Evolutionary conservation across 192 early-diverging fungal genomes (phyloP).

Genomic region (Umbelopsis vinacea): DNA sequence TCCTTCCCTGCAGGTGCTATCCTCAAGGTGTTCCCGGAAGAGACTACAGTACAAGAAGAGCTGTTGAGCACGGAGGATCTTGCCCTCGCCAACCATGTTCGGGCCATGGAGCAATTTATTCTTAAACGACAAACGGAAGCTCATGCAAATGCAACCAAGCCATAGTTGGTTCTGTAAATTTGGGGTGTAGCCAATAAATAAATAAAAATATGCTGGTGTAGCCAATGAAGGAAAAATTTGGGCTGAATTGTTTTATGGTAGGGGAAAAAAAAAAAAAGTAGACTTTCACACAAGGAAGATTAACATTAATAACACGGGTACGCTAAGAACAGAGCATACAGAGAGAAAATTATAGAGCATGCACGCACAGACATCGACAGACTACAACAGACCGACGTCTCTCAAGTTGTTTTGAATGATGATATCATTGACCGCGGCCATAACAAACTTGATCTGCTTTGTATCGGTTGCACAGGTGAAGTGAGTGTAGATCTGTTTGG

Average conservation of each 20-base stretch:
- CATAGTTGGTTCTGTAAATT: background rate
- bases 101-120: background rate
- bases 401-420: constrained; percentile 87
- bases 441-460: constrained; percentile 86
- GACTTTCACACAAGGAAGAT: too few relatives aligned
- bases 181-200: too few relatives aligned
- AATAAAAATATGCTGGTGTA: too few relatives aligned
- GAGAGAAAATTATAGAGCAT: too few relatives aligned
- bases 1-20: background rate
- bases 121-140: background rate
- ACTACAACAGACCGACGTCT: constrained; percentile 80
- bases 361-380: constrained; percentile 24
- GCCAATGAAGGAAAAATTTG: too few relatives aligned
- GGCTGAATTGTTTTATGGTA: too few relatives aligned
- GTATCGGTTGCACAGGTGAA: constrained; percentile 91
- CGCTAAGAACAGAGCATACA: too few relatives aligned
- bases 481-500: constrained; percentile 87
- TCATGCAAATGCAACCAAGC: background rate
- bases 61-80: background rate
- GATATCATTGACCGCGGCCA: constrained; percentile 90
- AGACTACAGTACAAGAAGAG: background rate
- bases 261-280: too few relatives aligned
- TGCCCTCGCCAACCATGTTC: background rate
- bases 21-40: constrained; percentile 1
- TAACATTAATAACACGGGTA: too few relatives aligned